Conservation (phyloP, 306 rosid species). For the Quercus berberidifolia region DNA sequence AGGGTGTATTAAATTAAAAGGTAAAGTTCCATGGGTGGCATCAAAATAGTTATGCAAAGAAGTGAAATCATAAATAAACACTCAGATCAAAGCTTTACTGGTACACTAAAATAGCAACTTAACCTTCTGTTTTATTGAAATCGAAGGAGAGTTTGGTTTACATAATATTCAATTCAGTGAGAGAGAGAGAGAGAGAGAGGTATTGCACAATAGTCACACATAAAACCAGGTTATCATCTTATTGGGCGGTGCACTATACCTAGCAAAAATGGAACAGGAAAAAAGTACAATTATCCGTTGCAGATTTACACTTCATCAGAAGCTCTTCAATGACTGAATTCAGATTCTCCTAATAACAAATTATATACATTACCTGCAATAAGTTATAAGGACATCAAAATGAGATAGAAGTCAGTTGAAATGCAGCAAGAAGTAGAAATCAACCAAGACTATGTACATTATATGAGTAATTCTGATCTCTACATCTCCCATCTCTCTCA, state of each 20-base stretch:
- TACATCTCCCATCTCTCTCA: no score
- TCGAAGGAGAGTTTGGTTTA: not conserved
- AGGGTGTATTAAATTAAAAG: no score
- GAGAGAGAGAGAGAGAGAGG: not conserved
- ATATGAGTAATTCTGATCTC: no score
- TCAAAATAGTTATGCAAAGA: no score
- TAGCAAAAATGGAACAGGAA: conserved; percentile 16
- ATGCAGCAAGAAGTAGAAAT: not conserved
- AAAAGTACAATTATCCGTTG: conserved; percentile 32
- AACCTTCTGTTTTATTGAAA: conserved; percentile 25
- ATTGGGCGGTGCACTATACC: conserved; percentile 26
- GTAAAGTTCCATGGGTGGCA: no score
- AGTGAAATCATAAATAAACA: no score
- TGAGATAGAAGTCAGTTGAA: conserved; percentile 15
- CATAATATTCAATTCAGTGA: conserved; percentile 1
- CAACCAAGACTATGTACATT: no score
- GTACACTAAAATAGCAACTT: no score
- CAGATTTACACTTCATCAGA: conserved; percentile 55
- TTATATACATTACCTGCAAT: conserved; percentile 44
- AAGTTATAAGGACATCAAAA: conserved; percentile 7
- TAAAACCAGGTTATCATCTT: conserved; percentile 23
- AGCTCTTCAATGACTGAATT: conserved; percentile 35
- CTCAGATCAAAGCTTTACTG: no score
- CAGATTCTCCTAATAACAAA: conserved; percentile 21
- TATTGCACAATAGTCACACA: conserved; percentile 25